Evolutionary conservation across 2,329 filamentous ascomycete species (phyloP).

Genomic region (Sporothrix euskadiensis): DNA sequence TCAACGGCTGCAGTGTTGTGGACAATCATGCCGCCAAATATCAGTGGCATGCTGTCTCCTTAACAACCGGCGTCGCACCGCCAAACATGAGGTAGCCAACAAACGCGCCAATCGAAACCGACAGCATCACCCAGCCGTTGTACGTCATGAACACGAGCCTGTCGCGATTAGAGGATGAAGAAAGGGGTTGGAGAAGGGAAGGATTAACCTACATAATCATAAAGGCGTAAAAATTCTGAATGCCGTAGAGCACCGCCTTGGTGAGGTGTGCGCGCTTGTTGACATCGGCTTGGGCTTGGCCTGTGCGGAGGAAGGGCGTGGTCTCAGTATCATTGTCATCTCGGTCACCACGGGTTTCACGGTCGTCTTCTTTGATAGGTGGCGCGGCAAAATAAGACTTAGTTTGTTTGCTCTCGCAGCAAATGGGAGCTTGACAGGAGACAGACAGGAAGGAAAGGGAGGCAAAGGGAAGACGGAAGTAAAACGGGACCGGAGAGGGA

Average conservation of each 20-base stretch:
- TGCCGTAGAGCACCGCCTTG: slow-evolving; percentile 80
- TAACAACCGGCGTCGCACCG: slow-evolving; percentile 66
- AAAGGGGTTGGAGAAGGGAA: not conserved
- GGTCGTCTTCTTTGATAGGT: slow-evolving; percentile 16
- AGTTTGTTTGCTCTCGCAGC: slow-evolving; percentile 25
- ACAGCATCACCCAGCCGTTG: slow-evolving; percentile 95
- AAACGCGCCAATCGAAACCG: slow-evolving; percentile 85
- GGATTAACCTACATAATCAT: slow-evolving; percentile 87
- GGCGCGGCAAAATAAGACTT: slow-evolving; percentile 19
- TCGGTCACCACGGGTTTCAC: slow-evolving; percentile 20
- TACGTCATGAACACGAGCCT: slow-evolving; percentile 99
- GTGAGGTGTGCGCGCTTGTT: slow-evolving; percentile 71
- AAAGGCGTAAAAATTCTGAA: slow-evolving; percentile 98
- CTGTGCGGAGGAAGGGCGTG: slow-evolving; percentile 67
- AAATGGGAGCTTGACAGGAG: not conserved
- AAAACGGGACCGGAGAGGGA: not conserved
- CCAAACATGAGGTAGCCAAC: slow-evolving; percentile 85
- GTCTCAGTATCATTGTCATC: slow-evolving; percentile 59
- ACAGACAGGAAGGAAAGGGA: not conserved
- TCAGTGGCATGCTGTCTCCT: slow-evolving; percentile 90
- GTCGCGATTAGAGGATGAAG: slow-evolving; percentile 35
- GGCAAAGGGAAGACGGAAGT: not conserved
- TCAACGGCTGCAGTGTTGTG: not conserved
- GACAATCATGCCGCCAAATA: slow-evolving; percentile 32
- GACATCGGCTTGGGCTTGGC: slow-evolving; percentile 64